Percentiles rank a stretch among this genome's conserved stretches.
Evolutionary conservation across 164 flowering plant genomes (phyloP).

Genomic region (Vitis rupestris): DNA sequence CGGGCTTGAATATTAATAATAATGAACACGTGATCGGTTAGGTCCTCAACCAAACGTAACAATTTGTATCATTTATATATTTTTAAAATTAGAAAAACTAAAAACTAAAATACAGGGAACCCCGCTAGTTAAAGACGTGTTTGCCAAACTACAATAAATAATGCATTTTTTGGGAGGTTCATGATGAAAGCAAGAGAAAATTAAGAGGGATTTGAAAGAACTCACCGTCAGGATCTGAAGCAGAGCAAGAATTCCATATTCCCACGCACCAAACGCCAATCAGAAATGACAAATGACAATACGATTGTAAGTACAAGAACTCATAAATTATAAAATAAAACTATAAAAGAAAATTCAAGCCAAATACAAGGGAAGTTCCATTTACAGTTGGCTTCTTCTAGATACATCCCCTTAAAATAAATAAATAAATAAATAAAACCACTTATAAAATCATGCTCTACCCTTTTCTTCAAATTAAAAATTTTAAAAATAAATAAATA

Average conservation of each 20-base stretch:
- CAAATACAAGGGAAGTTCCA: too few relatives aligned
- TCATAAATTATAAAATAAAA: background rate
- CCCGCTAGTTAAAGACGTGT: background rate
- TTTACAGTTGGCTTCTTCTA: too few relatives aligned
- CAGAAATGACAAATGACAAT: constrained; percentile 1
- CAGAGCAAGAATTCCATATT: constrained; percentile 6
- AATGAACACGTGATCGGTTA: too few relatives aligned
- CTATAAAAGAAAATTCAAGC: background rate
- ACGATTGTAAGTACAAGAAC: background rate
- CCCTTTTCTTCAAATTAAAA: background rate
- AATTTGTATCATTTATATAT: background rate
- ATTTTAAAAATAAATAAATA: background rate
- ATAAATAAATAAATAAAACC: too few relatives aligned
- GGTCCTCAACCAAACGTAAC: too few relatives aligned
- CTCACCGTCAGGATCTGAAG: constrained; percentile 74
- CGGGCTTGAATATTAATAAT: too few relatives aligned
- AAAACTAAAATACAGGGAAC: background rate
- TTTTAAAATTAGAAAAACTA: background rate
- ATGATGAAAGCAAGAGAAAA: background rate
- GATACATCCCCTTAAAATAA: too few relatives aligned
- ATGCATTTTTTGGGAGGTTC: background rate
- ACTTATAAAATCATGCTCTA: too few relatives aligned
- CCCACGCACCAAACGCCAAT: constrained; percentile 8
- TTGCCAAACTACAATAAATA: background rate
- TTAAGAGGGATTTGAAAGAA: background rate